Conservation (phyloP, 2,329 filamentous ascomycete species). For the Bipolaris sorokiniana region DNA sequence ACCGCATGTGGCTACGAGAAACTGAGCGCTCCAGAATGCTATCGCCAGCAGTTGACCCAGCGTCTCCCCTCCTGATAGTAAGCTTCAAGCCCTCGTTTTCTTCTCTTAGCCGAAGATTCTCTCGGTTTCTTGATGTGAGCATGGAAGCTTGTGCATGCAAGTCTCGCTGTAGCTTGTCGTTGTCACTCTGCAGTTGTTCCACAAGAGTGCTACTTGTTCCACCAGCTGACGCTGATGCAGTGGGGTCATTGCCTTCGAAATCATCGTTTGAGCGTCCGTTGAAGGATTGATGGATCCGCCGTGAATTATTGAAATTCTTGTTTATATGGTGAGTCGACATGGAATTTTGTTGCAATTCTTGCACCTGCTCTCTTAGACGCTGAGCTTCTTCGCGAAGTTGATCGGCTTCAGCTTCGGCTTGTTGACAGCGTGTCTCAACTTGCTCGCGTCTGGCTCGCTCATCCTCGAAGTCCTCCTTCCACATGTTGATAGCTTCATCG, state of each 20-base stretch:
- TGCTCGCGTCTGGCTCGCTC: slow-evolving; percentile 89
- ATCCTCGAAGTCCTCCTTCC: slow-evolving; percentile 92
- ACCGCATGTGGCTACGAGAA: slow-evolving; percentile 77
- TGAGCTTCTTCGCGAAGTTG: slow-evolving; percentile 83
- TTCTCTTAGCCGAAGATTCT: slow-evolving; percentile 92
- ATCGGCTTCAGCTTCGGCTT: slow-evolving; percentile 87
- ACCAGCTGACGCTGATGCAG: slow-evolving; percentile 30
- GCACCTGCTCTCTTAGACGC: slow-evolving; percentile 62
- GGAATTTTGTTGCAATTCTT: slow-evolving; percentile 37
- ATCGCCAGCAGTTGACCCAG: slow-evolving; percentile 71
- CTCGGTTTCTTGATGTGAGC: slow-evolving; percentile 92
- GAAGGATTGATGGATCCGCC: slow-evolving; percentile 49
- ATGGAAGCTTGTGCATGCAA: slow-evolving; percentile 96
- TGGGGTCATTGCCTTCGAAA: slow-evolving; percentile 49
- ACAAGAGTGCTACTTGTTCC: slow-evolving; percentile 71
- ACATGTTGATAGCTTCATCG: slow-evolving; percentile 69
- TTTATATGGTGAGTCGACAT: slow-evolving; percentile 47
- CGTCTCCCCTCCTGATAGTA: slow-evolving; percentile 74
- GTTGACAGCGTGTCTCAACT: slow-evolving; percentile 83
- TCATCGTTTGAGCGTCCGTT: slow-evolving; percentile 47
- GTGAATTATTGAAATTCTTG: slow-evolving; percentile 47
- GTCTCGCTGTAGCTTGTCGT: slow-evolving; percentile 87
- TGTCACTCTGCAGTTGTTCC: slow-evolving; percentile 90
- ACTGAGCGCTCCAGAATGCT: slow-evolving; percentile 94
- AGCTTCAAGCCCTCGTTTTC: slow-evolving; percentile 98